Evolutionary conservation across 1,139 yeast species (phyloP).

Genomic region (Kodamaea sp.): DNA sequence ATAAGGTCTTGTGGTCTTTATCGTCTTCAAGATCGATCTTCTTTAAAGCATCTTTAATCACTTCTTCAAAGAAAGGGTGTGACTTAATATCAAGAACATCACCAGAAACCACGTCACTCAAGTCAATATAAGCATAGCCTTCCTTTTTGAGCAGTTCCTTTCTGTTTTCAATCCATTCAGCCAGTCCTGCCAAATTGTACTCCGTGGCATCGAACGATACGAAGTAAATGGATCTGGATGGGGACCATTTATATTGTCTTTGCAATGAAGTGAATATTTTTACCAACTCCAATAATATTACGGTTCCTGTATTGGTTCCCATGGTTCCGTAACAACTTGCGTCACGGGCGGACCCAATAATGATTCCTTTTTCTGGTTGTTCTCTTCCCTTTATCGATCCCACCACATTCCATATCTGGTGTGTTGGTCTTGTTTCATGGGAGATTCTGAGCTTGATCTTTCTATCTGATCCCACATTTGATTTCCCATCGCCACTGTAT

Average conservation of each 20-base stretch:
- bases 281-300: constrained; percentile 69
- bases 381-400: constrained; percentile 82
- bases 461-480: constrained; percentile 3
- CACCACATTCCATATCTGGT: constrained; percentile 75
- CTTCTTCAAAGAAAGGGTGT: constrained; percentile 62
- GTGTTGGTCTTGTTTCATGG: constrained; percentile 57
- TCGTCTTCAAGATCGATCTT: constrained; percentile 25
- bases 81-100: constrained; percentile 57
- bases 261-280: constrained; percentile 70
- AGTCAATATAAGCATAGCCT: constrained; percentile 74
- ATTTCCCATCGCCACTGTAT: constrained; percentile 29
- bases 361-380: constrained; percentile 69
- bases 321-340: constrained; percentile 75
- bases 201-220: constrained; percentile 85
- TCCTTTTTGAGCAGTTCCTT: constrained; percentile 55
- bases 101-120: constrained; percentile 74
- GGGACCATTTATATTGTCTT: constrained; percentile 73
- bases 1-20: constrained; percentile 18
- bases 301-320: constrained; percentile 75
- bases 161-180: constrained; percentile 73
- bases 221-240: constrained; percentile 79
- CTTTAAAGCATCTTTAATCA: constrained; percentile 43
- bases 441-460: constrained; percentile 41
- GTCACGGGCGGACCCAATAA: constrained; percentile 86
- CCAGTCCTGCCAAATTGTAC: constrained; percentile 81